Conservation (phyloP, 2,329 filamentous ascomycete genomes). For the Ilyonectria robusta region DNA sequence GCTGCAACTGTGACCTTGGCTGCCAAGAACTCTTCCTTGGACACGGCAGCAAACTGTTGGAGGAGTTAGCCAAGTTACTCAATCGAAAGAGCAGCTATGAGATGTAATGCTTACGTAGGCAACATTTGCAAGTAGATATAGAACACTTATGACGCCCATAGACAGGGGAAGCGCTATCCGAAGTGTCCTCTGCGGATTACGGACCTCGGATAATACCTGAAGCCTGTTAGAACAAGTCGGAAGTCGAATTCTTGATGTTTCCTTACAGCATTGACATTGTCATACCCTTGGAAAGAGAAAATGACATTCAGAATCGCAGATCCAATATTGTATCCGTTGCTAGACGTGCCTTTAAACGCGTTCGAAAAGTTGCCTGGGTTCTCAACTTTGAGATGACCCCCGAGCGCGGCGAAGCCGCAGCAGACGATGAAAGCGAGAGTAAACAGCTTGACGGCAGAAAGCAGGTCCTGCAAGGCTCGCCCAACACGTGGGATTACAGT, state of each 20-base stretch:
- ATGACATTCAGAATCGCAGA: slow-evolving; percentile 30
- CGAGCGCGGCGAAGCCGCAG: slow-evolving; percentile 31
- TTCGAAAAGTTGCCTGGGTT: slow-evolving; percentile 30
- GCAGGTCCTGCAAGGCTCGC: slow-evolving; percentile 20
- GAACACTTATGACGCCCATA: slow-evolving; percentile 22
- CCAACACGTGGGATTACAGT: slow-evolving; percentile 9
- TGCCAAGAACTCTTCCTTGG: slow-evolving; percentile 22
- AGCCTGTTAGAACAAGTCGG: neutral
- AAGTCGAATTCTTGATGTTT: neutral
- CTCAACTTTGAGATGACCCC: slow-evolving; percentile 28
- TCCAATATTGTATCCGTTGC: slow-evolving; percentile 30
- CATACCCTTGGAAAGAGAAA: slow-evolving; percentile 29
- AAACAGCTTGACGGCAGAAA: slow-evolving; percentile 30
- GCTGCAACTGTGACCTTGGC: slow-evolving; percentile 33
- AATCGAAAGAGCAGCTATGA: neutral
- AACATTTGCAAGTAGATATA: slow-evolving; percentile 30
- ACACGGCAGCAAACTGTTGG: slow-evolving; percentile 24
- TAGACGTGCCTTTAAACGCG: slow-evolving; percentile 24
- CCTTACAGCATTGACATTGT: slow-evolving; percentile 32
- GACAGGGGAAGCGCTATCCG: slow-evolving; percentile 22
- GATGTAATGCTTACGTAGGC: slow-evolving; percentile 21
- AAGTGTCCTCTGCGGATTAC: slow-evolving; percentile 25
- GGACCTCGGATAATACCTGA: slow-evolving; percentile 32
- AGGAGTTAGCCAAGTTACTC: neutral
- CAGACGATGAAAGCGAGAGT: slow-evolving; percentile 32